Percentiles rank a stretch among this genome's conserved stretches.
phyloP scores from a whole-genome alignment of 805 yeast species.

The Metschnikowia noctiluminum region DNA sequence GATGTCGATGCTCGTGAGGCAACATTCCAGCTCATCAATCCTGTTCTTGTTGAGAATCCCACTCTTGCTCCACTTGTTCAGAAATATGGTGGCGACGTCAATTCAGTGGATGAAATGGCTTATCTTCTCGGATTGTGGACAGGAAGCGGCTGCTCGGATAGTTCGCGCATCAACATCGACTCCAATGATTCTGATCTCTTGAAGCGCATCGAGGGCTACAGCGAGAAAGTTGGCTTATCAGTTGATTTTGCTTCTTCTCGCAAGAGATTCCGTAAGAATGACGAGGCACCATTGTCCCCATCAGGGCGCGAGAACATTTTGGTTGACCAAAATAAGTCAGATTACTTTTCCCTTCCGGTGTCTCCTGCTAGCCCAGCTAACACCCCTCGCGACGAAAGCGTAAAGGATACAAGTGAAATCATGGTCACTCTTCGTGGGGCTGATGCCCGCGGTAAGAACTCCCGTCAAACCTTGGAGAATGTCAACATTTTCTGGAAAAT shows the following conservation, averaged over 20 bases:
- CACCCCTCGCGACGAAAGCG: neutral
- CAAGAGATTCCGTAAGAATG: neutral
- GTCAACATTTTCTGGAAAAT: constrained; percentile 5
- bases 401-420: neutral
- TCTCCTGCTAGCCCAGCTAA: neutral
- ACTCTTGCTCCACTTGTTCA: constrained; percentile 5
- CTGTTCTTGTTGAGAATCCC: constrained; percentile 7
- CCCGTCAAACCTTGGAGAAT: neutral
- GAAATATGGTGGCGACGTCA: constrained; percentile 1
- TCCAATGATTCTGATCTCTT: no score
- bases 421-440: neutral
- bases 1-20: constrained; percentile 1
- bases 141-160: constrained; percentile 1
- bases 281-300: constrained; percentile 1
- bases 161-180: neutral
- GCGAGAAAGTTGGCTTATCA: constrained; percentile 3
- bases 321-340: neutral
- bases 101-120: constrained; percentile 5
- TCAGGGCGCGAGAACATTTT: neutral
- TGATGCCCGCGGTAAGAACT: neutral
- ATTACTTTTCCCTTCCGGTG: neutral
- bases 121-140: constrained; percentile 5
- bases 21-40: constrained; percentile 8
- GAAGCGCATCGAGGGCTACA: neutral
- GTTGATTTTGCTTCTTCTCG: neutral